phyloP scores from a whole-genome alignment of 352 stramenopile species.

The Hyaloperonospora arabidopsidis region DNA sequence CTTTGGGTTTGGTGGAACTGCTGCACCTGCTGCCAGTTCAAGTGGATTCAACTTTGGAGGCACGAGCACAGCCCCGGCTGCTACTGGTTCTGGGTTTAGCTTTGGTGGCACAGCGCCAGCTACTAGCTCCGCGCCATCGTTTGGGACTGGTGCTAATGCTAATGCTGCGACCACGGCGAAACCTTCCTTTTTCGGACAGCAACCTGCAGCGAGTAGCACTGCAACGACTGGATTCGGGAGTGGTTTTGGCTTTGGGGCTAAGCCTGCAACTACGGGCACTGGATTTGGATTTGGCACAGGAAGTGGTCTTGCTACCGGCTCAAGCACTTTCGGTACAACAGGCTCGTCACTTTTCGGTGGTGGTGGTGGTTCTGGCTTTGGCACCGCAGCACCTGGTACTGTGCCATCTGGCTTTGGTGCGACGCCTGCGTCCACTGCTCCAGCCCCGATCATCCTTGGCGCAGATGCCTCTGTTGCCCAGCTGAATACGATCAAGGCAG shows the following conservation, averaged over 20 bases:
- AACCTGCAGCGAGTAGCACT: slow-evolving; percentile 21
- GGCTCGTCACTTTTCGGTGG: slow-evolving; percentile 28
- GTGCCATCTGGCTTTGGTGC: slow-evolving; percentile 25
- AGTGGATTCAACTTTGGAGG: slow-evolving; percentile 1
- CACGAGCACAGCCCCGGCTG: slow-evolving; percentile 10
- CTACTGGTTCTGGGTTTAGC: slow-evolving; percentile 27
- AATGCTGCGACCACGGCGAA: slow-evolving; percentile 25
- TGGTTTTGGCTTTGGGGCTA: slow-evolving; percentile 26
- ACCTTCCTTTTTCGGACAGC: slow-evolving; percentile 45
- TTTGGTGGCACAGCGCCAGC: slow-evolving; percentile 32
- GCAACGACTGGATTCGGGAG: slow-evolving; percentile 29
- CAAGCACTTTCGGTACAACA: slow-evolving; percentile 14
- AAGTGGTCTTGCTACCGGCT: slow-evolving; percentile 8
- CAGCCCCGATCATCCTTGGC: slow-evolving; percentile 63
- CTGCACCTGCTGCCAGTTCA: neutral
- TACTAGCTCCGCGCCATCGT: slow-evolving; percentile 20
- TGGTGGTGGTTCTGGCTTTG: slow-evolving; percentile 24
- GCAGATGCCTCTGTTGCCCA: slow-evolving; percentile 71
- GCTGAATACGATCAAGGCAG: slow-evolving; percentile 75
- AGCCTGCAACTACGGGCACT: slow-evolving; percentile 18
- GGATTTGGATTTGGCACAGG: slow-evolving; percentile 34
- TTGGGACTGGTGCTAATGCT: slow-evolving; percentile 25
- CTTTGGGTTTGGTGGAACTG: neutral
- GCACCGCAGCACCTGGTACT: slow-evolving; percentile 17
- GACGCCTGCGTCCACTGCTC: slow-evolving; percentile 32